Conservation (phyloP, 306 rosid species). For the Fragaria iinumae region DNA sequence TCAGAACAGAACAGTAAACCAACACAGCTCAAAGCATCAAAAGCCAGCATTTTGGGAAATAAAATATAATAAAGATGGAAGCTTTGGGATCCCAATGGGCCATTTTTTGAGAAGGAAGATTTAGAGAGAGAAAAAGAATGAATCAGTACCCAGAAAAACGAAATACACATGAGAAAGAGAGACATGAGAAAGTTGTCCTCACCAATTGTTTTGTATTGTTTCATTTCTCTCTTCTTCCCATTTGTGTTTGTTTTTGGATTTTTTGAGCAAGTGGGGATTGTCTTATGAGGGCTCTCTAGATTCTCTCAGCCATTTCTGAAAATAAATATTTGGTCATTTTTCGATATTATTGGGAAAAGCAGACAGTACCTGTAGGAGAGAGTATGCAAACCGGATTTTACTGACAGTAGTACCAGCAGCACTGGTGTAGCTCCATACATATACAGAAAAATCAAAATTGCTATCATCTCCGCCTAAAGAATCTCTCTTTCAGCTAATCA, state of each 20-base stretch:
- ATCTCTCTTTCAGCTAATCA: not conserved
- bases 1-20: constrained; percentile 18
- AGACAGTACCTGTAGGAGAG: not conserved
- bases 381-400: constrained; percentile 12
- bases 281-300: constrained; percentile 40
- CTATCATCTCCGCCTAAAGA: no score
- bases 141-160: constrained; percentile 34
- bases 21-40: constrained; percentile 34
- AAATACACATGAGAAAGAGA: constrained; percentile 54
- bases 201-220: constrained; percentile 19
- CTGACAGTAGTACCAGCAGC: not conserved
- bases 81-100: constrained; percentile 66
- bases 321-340: not conserved
- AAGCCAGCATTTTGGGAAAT: constrained; percentile 30
- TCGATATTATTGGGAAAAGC: constrained; percentile 13
- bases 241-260: constrained; percentile 26
- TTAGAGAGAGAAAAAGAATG: constrained; percentile 33
- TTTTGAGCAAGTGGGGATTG: constrained; percentile 27
- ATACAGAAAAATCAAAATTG: not conserved
- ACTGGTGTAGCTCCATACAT: not conserved
- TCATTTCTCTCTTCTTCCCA: not conserved
- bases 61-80: constrained; percentile 38
- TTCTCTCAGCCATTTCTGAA: constrained; percentile 40
- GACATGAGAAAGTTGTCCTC: constrained; percentile 47
- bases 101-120: constrained; percentile 60